phyloP scores from a whole-genome alignment of 768 basidiomycete genomes.

The Multifurca ochricompacta region DNA sequence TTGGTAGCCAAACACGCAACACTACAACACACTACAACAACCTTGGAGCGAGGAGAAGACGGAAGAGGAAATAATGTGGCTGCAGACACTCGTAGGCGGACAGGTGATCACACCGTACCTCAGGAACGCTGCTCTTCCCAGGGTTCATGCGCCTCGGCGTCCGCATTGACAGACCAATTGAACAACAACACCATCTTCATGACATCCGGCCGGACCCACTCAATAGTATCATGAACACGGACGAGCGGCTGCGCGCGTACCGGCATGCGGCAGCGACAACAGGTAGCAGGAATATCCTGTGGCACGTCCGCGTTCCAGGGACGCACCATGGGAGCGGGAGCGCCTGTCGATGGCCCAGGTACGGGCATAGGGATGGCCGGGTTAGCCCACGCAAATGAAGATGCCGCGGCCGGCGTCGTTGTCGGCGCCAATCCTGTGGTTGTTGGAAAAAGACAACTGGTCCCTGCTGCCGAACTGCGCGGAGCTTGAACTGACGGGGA shows the following conservation, averaged over 20 bases:
- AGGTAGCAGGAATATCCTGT: neutral
- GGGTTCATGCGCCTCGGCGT: slow-evolving; percentile 1
- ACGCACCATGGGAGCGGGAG: neutral
- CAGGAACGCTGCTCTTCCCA: neutral
- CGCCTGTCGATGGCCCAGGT: neutral
- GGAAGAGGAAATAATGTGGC: neutral
- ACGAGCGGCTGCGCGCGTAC: neutral
- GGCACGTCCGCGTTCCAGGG: neutral
- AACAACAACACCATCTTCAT: slow-evolving; percentile 4
- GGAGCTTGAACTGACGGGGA: neutral
- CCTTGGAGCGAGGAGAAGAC: no score
- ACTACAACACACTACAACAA: no score
- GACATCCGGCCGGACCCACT: slow-evolving; percentile 10
- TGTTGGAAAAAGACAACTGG: neutral
- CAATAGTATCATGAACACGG: neutral
- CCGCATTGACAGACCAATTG: slow-evolving; percentile 3
- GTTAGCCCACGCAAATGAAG: neutral
- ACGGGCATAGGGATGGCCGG: neutral
- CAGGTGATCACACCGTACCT: no score
- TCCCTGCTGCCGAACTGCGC: neutral
- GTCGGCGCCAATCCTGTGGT: neutral
- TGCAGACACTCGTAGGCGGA: no score
- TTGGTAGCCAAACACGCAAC: no score
- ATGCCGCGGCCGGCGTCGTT: neutral
- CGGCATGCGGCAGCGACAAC: neutral